Conservation (phyloP, 2,329 filamentous ascomycete species). For the Rhynchosporium secalis region DNA sequence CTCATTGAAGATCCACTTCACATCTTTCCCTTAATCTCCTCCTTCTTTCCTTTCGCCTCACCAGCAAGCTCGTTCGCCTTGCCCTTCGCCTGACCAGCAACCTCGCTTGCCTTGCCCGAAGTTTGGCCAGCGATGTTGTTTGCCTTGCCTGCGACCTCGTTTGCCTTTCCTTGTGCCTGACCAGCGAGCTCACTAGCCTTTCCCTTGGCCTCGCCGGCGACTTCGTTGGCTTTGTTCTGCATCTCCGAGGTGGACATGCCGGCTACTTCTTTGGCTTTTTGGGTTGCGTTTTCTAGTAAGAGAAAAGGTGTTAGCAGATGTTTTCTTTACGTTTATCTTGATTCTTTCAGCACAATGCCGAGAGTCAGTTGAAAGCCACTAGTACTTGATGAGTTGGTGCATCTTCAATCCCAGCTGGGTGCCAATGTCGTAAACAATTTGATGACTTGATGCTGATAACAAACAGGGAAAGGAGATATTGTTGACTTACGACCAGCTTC, state of each 20-base stretch:
- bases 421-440: background rate
- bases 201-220: too few relatives aligned
- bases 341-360: too few relatives aligned
- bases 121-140: conserved; percentile 42
- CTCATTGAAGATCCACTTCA: conserved; percentile 3
- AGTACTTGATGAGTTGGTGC: background rate
- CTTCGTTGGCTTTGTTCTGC: too few relatives aligned
- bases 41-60: conserved; percentile 41
- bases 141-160: conserved; percentile 42
- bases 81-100: conserved; percentile 44
- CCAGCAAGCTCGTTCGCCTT: conserved; percentile 41
- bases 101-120: conserved; percentile 42
- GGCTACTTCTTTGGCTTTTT: conserved; percentile 52
- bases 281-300: conserved; percentile 41
- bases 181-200: too few relatives aligned
- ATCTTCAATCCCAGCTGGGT: too few relatives aligned
- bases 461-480: background rate
- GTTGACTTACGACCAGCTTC: conserved; percentile 56
- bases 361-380: too few relatives aligned
- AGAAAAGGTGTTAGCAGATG: conserved; percentile 36
- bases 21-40: conserved; percentile 43
- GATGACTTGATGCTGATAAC: too few relatives aligned
- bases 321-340: conserved; percentile 2
- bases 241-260: too few relatives aligned
- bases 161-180: too few relatives aligned